A percentile compares a stretch with the other conserved stretches of the same genome.
These are phyloP conservation scores for Vaccinium vitisidaea DNA, from an alignment of 148 eudicot genomes.

Conservation along the genomic window DNA sequence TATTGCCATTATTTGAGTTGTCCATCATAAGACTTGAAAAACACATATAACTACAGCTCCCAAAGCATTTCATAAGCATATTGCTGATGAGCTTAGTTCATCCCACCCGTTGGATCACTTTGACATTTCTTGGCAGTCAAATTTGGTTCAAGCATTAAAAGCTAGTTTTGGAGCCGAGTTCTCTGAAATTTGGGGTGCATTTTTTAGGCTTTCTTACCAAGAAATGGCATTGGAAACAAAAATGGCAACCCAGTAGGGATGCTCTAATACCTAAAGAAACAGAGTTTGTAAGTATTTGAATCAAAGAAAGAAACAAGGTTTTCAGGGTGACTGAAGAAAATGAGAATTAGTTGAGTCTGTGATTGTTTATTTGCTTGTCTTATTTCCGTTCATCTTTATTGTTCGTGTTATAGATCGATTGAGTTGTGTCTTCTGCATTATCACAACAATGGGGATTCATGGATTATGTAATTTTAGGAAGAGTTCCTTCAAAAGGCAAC, in stretches of 20 bases:
- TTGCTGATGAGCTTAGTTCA: background rate
- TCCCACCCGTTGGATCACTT: background rate
- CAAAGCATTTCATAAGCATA: background rate
- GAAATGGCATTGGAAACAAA: background rate
- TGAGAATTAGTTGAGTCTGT: background rate
- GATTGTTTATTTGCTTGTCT: constrained; percentile 5
- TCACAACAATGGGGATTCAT: too few relatives aligned
- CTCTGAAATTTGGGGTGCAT: background rate
- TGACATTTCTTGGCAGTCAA: background rate
- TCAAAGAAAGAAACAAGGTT: background rate
- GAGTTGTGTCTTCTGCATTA: too few relatives aligned
- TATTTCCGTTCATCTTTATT: too few relatives aligned
- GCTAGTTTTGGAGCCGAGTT: background rate
- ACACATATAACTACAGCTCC: background rate
- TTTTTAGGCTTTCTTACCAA: background rate
- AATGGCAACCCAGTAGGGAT: background rate
- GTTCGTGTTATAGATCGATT: too few relatives aligned
- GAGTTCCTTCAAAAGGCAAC: constrained; percentile 88
- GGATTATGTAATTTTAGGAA: constrained; percentile 48
- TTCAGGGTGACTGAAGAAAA: background rate
- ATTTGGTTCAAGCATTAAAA: background rate
- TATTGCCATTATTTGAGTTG: background rate
- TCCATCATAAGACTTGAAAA: background rate
- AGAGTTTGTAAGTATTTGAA: background rate
- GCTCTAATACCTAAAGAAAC: background rate